Percentiles rank a stretch among this genome's conserved stretches.
phyloP scores from a whole-genome alignment of 371 early-diverging fungal genomes.

The Rhizopus sp. region DNA sequence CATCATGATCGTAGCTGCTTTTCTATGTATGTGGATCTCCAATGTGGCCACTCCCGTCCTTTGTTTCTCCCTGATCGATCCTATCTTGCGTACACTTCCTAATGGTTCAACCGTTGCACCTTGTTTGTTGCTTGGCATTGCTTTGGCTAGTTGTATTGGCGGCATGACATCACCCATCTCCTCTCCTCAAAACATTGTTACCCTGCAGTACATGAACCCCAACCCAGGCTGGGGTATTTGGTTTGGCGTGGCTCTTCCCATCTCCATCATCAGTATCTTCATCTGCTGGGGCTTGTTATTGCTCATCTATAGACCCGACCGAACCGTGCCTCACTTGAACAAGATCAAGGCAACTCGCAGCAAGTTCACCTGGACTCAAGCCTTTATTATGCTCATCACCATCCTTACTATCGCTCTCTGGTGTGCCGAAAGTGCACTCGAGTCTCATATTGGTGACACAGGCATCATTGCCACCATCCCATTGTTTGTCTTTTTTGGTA shows the following conservation, averaged over 20 bases:
- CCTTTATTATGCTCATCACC: conserved; percentile 60
- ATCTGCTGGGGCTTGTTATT: conserved; percentile 85
- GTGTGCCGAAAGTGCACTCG: conserved; percentile 81
- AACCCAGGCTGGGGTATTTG: conserved; percentile 86
- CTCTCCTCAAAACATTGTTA: conserved; percentile 93
- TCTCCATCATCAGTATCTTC: conserved; percentile 72
- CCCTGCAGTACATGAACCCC: conserved; percentile 85
- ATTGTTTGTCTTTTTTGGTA: conserved; percentile 88
- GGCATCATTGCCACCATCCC: conserved; percentile 93
- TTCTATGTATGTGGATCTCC: conserved; percentile 80
- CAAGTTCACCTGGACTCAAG: conserved; percentile 56
- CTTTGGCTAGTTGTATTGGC: conserved; percentile 92
- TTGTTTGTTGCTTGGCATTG: conserved; percentile 91
- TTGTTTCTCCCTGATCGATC: conserved; percentile 77
- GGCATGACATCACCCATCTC: conserved; percentile 98
- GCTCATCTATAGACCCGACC: conserved; percentile 62
- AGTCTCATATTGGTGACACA: conserved; percentile 83
- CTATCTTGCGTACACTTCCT: conserved; percentile 74
- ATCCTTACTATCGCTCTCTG: conserved; percentile 79
- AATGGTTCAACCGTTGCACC: conserved; percentile 73
- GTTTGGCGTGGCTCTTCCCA: conserved; percentile 79
- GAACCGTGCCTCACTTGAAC: conserved; percentile 50
- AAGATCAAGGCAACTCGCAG: conserved; percentile 55
- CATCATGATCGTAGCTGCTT: conserved; percentile 76
- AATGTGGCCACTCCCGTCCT: conserved; percentile 88